Evolutionary conservation across 2,329 filamentous ascomycete genomes (phyloP), one percentile per base, ranked within the genome.

Genomic region (Capronia americana): DNA sequence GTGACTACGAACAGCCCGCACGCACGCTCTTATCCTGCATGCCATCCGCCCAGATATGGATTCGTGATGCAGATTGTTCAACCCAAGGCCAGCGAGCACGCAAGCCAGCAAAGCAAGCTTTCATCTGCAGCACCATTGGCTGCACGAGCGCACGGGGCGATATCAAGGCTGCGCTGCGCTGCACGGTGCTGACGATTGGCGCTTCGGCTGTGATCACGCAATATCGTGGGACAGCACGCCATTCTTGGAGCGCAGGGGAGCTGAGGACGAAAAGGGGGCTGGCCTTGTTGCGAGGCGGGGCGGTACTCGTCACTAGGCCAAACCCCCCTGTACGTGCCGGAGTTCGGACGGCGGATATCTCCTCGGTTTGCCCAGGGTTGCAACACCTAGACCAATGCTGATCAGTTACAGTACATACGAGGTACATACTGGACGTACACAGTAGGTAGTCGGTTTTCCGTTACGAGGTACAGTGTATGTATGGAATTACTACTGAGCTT

Each of bases 221-320:
- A 61, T 61, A 26, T 51, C 28, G 48, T 44, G 58, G 58, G 30
- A 51, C 58, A 54, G 58, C 58, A 61, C 58, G 58, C 46, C 46
- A 51, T 53, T 51, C 57, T 32, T n/a, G 20, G 26, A 8, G 38
- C n/a, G 17, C 38, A 44, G 38, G 38, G 34, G 10, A 46, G 20
- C 41, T 12, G 30, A 50, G 46, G 28, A 30, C 46, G n/a, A 24
- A 24, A 23, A 24, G 46, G 46, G 46, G 46, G 46, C 48, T 51
- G 48, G 48, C 48, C 48, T 51, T 51, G 48, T 51, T 11, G 3
- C 24, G 48, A n/a, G n/a, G n/a, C n/a, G 38, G 38, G 6, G 38
- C 5, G 17, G 7, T n/a, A 44, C 38, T 17, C 38, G 3, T 17
- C 17, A 44, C 38, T n/a, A n/a, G n/a, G n/a, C n/a, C n/a, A n/a